Conservation (phyloP, 2,329 filamentous ascomycete species). For the Colletotrichum melonis region DNA sequence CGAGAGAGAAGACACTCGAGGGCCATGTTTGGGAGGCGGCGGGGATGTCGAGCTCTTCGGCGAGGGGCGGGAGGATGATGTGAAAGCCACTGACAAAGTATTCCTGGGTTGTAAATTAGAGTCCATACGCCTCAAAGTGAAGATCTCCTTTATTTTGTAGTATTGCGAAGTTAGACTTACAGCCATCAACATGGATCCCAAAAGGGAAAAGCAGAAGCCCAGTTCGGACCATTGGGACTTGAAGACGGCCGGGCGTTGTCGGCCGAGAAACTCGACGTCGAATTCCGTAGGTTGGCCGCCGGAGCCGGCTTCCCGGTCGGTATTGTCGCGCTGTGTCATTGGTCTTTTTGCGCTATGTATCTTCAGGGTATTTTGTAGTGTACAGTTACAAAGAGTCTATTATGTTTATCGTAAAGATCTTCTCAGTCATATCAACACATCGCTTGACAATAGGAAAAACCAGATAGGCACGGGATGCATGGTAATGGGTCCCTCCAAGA, state of each 20-base stretch:
- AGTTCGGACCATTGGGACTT: slow-evolving; percentile 64
- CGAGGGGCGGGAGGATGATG: slow-evolving; percentile 76
- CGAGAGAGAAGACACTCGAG: slow-evolving; percentile 70
- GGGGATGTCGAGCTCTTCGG: slow-evolving; percentile 72
- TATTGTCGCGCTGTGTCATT: slow-evolving; percentile 25
- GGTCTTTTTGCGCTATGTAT: not conserved
- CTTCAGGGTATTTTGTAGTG: not conserved
- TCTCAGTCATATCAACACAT: not conserved
- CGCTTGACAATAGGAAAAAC: slow-evolving; percentile 4
- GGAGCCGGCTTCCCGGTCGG: slow-evolving; percentile 26
- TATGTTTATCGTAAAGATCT: not conserved
- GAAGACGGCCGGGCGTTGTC: slow-evolving; percentile 70
- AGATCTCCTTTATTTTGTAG: not conserved
- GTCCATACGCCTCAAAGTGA: not conserved
- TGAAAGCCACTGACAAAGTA: slow-evolving; percentile 83
- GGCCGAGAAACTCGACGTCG: slow-evolving; percentile 70
- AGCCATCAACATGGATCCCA: slow-evolving; percentile 72
- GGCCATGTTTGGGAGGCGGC: slow-evolving; percentile 71
- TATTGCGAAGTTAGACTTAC: slow-evolving; percentile 44
- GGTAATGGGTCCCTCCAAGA: not conserved
- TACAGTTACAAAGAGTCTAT: not conserved
- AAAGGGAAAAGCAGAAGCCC: slow-evolving; percentile 70
- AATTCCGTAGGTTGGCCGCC: slow-evolving; percentile 9
- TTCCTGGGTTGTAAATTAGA: slow-evolving; percentile 57
- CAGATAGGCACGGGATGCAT: not conserved